Evolutionary conservation across 2,329 filamentous ascomycete genomes (phyloP), one percentile per base, ranked within the genome.

Genomic region (Karstenula rhodostoma): DNA sequence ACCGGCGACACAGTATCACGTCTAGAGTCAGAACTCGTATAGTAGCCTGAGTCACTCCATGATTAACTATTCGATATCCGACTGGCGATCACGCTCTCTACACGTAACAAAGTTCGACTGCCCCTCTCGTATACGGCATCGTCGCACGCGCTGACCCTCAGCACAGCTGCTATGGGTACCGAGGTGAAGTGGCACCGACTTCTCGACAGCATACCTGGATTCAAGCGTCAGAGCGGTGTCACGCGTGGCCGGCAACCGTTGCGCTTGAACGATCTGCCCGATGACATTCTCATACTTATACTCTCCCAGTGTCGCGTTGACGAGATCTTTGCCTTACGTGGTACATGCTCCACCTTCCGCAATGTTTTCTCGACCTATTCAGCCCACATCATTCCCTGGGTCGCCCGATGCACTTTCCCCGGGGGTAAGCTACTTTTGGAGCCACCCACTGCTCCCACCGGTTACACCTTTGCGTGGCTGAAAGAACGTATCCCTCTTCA

Each of bases 251-350:
- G 44, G 57, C 22, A 56, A 17, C 43, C 52, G n/a, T 43, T 32
- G 23, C 51, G 50, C 42, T 67, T 71, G 54, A 49, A 63, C 40
- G 58, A 62, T 9, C 62, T 75, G 4, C 71, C 72, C 8, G 72
- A 74, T 40, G 72, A 76, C 42, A 57, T 76, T 19, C 70, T 77
- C 44, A 71, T 77, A 55, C 40, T 72, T 8, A 65, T 77, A 19
- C 65, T 60, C 50, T 70, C 60, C 9, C 64, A 68, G 55, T 76
- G 71, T 50, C 65, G 65, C 43, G 65, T 77, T 49, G 72, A 75
- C 55, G 68, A 71, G 33, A 58, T 77, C 13, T 58, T 71, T 6
- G 42, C 59, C 4, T 57, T 76, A 35, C 67, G 67, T 35, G 57
- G 71, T 17, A 67, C 69, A 7, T 64, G 58, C 56, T 60, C 59